Evolutionary conservation across 2,329 filamentous ascomycete species (phyloP).

Genomic region (Thermothelomyces thermophilus): DNA sequence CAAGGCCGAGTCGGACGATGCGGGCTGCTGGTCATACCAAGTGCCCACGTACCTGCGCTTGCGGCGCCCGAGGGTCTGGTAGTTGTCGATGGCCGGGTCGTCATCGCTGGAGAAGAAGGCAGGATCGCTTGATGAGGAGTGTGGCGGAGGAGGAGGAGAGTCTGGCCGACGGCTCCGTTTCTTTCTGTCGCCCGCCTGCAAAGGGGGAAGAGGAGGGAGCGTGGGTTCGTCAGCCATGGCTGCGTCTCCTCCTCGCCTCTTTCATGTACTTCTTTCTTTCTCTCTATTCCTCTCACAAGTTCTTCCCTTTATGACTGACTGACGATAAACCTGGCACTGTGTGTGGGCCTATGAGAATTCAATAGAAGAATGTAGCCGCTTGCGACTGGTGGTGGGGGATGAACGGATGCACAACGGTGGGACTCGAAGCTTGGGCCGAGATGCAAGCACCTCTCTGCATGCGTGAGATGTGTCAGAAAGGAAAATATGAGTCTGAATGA

Average conservation of each 20-base stretch:
- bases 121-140: slow-evolving; percentile 61
- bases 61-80: slow-evolving; percentile 41
- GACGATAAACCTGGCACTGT: too few relatives aligned
- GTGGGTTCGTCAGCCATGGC: slow-evolving; percentile 13
- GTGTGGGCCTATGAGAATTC: too few relatives aligned
- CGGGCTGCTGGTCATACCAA: slow-evolving; percentile 59
- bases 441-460: background rate
- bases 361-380: background rate
- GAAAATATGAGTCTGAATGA: too few relatives aligned
- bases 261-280: too few relatives aligned
- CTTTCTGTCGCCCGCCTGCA: slow-evolving; percentile 17
- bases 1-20: slow-evolving; percentile 43
- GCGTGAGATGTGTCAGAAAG: too few relatives aligned
- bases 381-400: background rate
- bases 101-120: slow-evolving; percentile 67
- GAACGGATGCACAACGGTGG: background rate
- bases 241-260: background rate
- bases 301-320: too few relatives aligned
- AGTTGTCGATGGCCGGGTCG: slow-evolving; percentile 60
- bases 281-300: too few relatives aligned
- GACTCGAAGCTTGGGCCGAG: background rate
- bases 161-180: slow-evolving; percentile 34
- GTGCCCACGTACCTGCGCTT: slow-evolving; percentile 60
- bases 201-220: slow-evolving; percentile 9
- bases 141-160: slow-evolving; percentile 28